These are phyloP conservation scores for Fennellomyces sp. DNA, from an alignment of 371 early-diverging fungal genomes.

Conservation along the genomic window DNA sequence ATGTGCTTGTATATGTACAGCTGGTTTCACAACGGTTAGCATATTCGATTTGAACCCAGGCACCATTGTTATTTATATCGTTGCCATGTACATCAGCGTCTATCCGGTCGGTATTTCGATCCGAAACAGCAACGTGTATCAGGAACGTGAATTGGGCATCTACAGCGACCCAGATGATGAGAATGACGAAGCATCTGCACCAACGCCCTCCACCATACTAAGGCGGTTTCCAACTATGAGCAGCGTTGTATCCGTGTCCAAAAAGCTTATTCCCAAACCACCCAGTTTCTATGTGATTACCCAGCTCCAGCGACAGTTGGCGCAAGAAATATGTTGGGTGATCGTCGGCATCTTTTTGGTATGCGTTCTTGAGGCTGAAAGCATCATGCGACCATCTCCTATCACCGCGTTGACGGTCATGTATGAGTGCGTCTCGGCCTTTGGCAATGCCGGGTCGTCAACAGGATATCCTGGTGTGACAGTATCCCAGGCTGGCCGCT, in stretches of 20 bases:
- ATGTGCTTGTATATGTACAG: constrained; percentile 11
- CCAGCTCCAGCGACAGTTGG: constrained; percentile 22
- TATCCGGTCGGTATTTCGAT: constrained; percentile 53
- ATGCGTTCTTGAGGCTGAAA: constrained; percentile 13
- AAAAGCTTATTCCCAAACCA: constrained; percentile 3
- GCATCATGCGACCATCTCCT: constrained; percentile 13
- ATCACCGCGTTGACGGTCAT: constrained; percentile 19
- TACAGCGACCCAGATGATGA: constrained; percentile 8
- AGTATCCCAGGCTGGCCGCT: constrained; percentile 14
- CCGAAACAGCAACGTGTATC: constrained; percentile 50
- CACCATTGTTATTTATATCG: constrained; percentile 39
- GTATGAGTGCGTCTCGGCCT: constrained; percentile 24
- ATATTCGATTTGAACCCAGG: constrained; percentile 44
- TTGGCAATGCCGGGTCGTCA: constrained; percentile 21
- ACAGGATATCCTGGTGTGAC: constrained; percentile 15
- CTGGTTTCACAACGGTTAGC: constrained; percentile 45
- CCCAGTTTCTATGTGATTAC: constrained; percentile 26
- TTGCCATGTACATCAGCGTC: constrained; percentile 52
- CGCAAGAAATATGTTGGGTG: constrained; percentile 23
- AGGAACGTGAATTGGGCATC: constrained; percentile 31
- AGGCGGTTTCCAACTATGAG: constrained; percentile 6
- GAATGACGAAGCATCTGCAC: neutral
- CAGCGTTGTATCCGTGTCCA: constrained; percentile 16
- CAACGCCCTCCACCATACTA: neutral
- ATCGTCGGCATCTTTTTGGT: constrained; percentile 16